These are phyloP conservation scores for Psidium guajava DNA, from an alignment of 345 rosid species.

Conservation along the genomic window DNA sequence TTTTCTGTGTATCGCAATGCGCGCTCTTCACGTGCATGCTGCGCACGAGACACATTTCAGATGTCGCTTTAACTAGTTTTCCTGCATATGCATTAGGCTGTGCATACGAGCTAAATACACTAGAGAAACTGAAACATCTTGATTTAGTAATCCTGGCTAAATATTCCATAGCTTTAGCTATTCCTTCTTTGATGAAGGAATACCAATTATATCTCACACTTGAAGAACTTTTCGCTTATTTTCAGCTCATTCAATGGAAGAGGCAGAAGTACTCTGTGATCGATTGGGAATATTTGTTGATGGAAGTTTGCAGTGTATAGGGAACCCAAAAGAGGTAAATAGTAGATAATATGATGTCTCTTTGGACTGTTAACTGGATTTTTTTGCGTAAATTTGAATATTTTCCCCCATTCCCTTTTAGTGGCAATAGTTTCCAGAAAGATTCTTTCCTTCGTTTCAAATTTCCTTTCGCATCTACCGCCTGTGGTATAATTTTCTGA, in stretches of 20 bases:
- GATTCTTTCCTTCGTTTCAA: not conserved
- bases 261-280: slow-evolving; percentile 88
- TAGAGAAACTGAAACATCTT: too few relatives aligned
- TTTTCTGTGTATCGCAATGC: not conserved
- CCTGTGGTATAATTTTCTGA: not conserved
- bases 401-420: not conserved
- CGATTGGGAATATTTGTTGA: slow-evolving; percentile 78
- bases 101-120: too few relatives aligned
- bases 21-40: too few relatives aligned
- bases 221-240: not conserved
- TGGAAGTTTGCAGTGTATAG: slow-evolving; percentile 88
- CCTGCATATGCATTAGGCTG: too few relatives aligned
- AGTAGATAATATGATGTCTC: not conserved
- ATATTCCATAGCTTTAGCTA: not conserved
- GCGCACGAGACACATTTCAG: too few relatives aligned
- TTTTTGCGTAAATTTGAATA: not conserved
- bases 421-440: not conserved
- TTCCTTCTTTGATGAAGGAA: not conserved
- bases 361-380: not conserved
- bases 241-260: slow-evolving; percentile 92
- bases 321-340: slow-evolving; percentile 80
- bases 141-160: not conserved
- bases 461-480: not conserved
- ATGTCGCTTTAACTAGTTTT: too few relatives aligned
- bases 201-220: not conserved